Conservation (phyloP, 2,329 filamentous ascomycete genomes). For the Cordyceps cateniannulata region DNA sequence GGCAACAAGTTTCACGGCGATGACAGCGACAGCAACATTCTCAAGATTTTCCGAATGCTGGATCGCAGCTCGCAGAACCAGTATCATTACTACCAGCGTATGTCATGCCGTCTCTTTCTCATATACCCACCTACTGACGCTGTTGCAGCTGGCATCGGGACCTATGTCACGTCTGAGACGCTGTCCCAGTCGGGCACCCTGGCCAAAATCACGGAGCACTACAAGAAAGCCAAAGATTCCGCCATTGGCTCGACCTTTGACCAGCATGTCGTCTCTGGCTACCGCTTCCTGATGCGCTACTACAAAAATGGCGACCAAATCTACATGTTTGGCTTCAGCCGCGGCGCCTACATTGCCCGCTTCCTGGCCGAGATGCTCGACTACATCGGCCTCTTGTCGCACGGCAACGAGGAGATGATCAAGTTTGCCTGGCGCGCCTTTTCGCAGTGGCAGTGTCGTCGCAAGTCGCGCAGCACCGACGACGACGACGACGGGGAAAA, state of each 20-base stretch:
- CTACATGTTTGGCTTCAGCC: slow-evolving; percentile 68
- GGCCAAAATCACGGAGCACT: slow-evolving; percentile 58
- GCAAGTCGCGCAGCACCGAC: slow-evolving; percentile 60
- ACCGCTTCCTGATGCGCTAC: slow-evolving; percentile 71
- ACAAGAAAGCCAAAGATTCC: slow-evolving; percentile 68
- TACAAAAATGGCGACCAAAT: slow-evolving; percentile 60
- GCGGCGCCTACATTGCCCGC: slow-evolving; percentile 66
- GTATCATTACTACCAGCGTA: slow-evolving; percentile 58
- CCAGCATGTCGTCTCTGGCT: slow-evolving; percentile 76
- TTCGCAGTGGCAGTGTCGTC: slow-evolving; percentile 62
- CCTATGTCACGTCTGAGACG: slow-evolving; percentile 58
- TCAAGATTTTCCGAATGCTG: slow-evolving; percentile 66
- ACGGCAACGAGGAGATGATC: slow-evolving; percentile 81
- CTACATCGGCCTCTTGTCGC: slow-evolving; percentile 69
- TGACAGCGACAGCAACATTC: slow-evolving; percentile 57
- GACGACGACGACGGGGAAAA: slow-evolving; percentile 39
- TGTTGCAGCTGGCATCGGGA: slow-evolving; percentile 58
- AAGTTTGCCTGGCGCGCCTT: slow-evolving; percentile 80
- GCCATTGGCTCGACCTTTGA: slow-evolving; percentile 76
- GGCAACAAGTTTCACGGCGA: slow-evolving; percentile 59
- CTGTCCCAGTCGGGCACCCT: slow-evolving; percentile 50
- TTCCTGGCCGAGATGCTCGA: slow-evolving; percentile 82
- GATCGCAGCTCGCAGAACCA: slow-evolving; percentile 57
- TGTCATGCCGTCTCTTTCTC: background rate
- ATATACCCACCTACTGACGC: slow-evolving; percentile 1